Base-by-base conservation (phyloP, 768 basidiomycete species). In the Leccinum subgranulosum region DNA sequence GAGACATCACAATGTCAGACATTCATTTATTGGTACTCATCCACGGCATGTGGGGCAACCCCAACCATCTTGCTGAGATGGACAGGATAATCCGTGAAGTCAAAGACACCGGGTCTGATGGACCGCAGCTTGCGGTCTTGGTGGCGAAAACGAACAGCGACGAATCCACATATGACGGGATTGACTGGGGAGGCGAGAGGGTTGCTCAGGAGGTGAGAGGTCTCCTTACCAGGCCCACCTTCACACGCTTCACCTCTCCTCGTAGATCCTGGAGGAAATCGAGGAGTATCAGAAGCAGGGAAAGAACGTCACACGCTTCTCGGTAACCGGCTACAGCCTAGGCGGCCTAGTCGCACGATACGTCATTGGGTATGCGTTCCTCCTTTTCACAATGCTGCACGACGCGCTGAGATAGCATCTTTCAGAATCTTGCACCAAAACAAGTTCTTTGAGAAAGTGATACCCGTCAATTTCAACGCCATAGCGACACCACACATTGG, bases 401-500 rank as follows among this genome's bases (percentile, higher is more conserved):
- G 21, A 25, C 57, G 54, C 58, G 46, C 33, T 58, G 53, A 65
- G 31, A n/a, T 19, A 15, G 21, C 3, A 29, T 17, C 25, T 41
- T 19, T 31, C 11, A 88, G 87, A 3, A 81, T 90, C 47, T 74
- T 92, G 29, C 74, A 84, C 56, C 85, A 87, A 55, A 79, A 79
- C 48, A 77, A 78, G 7, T 92, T 94, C 75, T 95, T 95, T 66
- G 77, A 85, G 2, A 73, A 76, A 2, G 79, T 93, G 45, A 72
- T 74, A 28, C 90, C 92, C 1, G 79, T 90, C 54, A 92, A 92
- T 69, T 95, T 94, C 70, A 84, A 83, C 54, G 91, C 92, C 0
- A 74, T 94, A 51, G 90, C 92, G 41, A 91, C 92, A 0, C 93
- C 93, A 2, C 87, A 92, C 60, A 77, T 93, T 41, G 93, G 93